phyloP scores from a whole-genome alignment of 177 flowering plant genomes.

The Telopea speciosissima region DNA sequence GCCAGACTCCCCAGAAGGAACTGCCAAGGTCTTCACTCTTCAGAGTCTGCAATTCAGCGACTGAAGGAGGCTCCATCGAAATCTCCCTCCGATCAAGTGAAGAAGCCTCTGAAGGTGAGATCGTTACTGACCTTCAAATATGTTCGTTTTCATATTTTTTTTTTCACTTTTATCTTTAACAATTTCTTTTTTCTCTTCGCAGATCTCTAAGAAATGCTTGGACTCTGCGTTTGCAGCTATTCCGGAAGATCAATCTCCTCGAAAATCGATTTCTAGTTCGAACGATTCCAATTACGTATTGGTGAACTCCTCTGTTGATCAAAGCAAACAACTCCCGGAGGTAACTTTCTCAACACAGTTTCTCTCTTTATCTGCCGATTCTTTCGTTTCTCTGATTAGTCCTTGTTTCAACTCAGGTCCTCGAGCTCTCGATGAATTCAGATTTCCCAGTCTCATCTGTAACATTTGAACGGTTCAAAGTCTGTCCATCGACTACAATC shows the following conservation, averaged over 20 bases:
- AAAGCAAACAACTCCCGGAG: background rate
- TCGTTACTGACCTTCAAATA: background rate
- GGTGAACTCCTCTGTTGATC: background rate
- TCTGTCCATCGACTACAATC: background rate
- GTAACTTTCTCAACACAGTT: background rate
- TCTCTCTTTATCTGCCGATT: no score
- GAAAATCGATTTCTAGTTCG: background rate
- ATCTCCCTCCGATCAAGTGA: background rate
- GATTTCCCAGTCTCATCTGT: background rate
- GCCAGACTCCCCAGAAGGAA: background rate
- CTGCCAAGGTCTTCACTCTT: background rate
- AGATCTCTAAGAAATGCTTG: background rate
- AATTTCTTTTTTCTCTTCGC: background rate
- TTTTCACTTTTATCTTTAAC: background rate
- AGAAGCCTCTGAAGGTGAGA: background rate
- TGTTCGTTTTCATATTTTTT: background rate
- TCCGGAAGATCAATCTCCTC: background rate
- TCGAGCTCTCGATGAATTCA: background rate
- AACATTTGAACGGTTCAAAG: background rate
- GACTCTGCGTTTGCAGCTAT: background rate
- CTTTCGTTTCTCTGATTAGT: no score
- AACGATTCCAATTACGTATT: background rate
- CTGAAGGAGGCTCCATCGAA: background rate
- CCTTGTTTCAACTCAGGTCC: background rate
- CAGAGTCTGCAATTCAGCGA: background rate